Evolutionary conservation across 1,284 basidiomycete genomes (phyloP).

Genomic region (Wallemia hederae): DNA sequence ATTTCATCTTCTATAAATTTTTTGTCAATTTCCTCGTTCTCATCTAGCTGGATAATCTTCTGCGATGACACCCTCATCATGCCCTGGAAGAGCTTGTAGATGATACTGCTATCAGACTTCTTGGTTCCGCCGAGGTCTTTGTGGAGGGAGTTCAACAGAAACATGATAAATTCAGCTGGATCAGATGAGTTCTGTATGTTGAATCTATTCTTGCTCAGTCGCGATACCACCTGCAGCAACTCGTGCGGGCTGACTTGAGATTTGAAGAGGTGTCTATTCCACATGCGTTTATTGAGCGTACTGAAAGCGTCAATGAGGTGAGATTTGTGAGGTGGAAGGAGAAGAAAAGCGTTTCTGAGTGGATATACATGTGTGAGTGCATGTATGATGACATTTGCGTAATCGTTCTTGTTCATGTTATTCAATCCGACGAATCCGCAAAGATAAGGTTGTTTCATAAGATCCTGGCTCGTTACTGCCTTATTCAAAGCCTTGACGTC

Average conservation of each 20-base stretch:
- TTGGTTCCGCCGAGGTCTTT: slow-evolving; percentile 66
- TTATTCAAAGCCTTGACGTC: background rate
- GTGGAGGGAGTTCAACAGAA: slow-evolving; percentile 81
- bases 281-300: slow-evolving; percentile 60
- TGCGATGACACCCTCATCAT: slow-evolving; percentile 78
- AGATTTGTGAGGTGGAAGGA: slow-evolving; percentile 29
- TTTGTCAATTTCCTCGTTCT: background rate
- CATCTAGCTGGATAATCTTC: slow-evolving; percentile 34
- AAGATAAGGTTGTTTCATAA: slow-evolving; percentile 47
- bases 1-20: slow-evolving; percentile 26
- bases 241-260: slow-evolving; percentile 95
- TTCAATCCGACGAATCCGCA: slow-evolving; percentile 91
- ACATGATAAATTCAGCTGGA: slow-evolving; percentile 82
- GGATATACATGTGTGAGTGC: slow-evolving; percentile 70
- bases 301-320: slow-evolving; percentile 71
- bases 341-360: slow-evolving; percentile 53
- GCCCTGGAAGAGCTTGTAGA: slow-evolving; percentile 82
- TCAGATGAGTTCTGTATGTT: slow-evolving; percentile 78
- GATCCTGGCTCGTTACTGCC: slow-evolving; percentile 30
- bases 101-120: slow-evolving; percentile 66
- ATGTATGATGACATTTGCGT: slow-evolving; percentile 91
- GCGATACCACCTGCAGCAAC: slow-evolving; percentile 81
- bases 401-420: slow-evolving; percentile 88
- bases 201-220: slow-evolving; percentile 62
- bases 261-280: slow-evolving; percentile 90